Base-by-base conservation (phyloP, 2,329 filamentous ascomycete genomes). In the Calycina herbarum region DNA sequence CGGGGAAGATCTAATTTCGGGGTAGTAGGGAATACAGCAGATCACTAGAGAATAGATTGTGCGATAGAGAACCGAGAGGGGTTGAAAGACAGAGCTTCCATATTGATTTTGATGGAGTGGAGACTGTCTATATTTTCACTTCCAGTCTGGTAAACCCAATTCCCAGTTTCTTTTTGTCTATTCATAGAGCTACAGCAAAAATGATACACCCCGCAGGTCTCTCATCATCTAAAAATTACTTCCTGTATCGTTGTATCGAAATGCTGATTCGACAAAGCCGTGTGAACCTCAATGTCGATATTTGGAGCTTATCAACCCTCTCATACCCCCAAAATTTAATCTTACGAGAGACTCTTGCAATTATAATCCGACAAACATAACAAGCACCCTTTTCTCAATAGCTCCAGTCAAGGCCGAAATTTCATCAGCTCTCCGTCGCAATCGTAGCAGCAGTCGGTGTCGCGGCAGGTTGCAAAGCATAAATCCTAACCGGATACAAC, bases 401-500 rank as follows among this genome's bases (percentile, higher is more conserved):
- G n/a, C 20, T 15, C 13, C 20, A 27, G 5, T 5, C 48, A 27
- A 54, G 7, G 20, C 20, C 20, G 10, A 11, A 13, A 10, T 54
- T 54, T 15, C 48, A 54, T 54, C 48, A 40, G 13, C 38, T 40
- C 38, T 40, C 38, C 13, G 38, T 13, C 20, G 20, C 20, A 54
- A 13, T 27, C 8, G 48, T 11, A 5, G n/a, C 10, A 24, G 11
- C 48, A 54, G 24, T 27, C 4, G n/a, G 1, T 3, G 48, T 54
- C 10, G 20, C 8, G 7, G 20, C 48, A 54, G 73, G 73, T 20
- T 72, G 67, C 20, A 96, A 78, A 1, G 92, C 93, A 78, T 93
- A 97, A 76, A 89, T 90, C 72, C 86, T 85, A 20, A 97, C 89
- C 0, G 92, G 90, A 71, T 89, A 88, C 38, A 96, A 76, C 56